phyloP scores from a whole-genome alignment of 495 filamentous ascomycete species.

The Talaromyces adpressus region DNA sequence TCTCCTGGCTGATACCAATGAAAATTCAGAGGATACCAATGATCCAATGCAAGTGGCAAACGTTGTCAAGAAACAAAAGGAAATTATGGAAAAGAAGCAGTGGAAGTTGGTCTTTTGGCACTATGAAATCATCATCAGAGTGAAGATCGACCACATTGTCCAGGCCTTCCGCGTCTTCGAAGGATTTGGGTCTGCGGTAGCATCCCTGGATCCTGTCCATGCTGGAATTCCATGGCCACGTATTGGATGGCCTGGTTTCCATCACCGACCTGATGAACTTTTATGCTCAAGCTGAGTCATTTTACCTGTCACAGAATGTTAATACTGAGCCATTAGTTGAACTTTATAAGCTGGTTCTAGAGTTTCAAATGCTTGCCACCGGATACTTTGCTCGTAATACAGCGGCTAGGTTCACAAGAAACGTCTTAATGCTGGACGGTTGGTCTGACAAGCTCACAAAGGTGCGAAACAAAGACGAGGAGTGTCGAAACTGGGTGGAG shows the following conservation, averaged over 20 bases:
- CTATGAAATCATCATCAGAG: neutral
- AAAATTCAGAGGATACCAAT: neutral
- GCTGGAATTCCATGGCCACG: neutral
- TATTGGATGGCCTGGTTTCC: neutral
- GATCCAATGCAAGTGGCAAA: neutral
- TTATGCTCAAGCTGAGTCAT: neutral
- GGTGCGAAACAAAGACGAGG: neutral
- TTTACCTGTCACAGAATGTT: neutral
- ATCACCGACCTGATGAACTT: neutral
- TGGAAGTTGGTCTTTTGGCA: neutral
- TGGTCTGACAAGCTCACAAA: neutral
- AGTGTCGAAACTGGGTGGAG: neutral
- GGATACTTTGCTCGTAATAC: neutral
- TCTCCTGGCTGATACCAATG: neutral
- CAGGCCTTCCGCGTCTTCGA: neutral
- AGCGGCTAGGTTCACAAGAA: neutral
- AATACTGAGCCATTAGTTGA: neutral
- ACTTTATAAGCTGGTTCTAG: neutral
- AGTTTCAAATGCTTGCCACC: constrained; percentile 3
- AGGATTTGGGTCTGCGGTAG: neutral
- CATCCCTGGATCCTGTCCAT: neutral
- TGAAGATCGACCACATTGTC: neutral
- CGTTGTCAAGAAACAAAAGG: neutral
- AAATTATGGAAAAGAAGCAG: neutral
- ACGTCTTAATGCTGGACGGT: neutral